A percentile compares a stretch with the other conserved stretches of the same genome.
These are phyloP conservation scores for Chenopodium album DNA, from an alignment of 148 eudicot genomes.

Conservation along the genomic window DNA sequence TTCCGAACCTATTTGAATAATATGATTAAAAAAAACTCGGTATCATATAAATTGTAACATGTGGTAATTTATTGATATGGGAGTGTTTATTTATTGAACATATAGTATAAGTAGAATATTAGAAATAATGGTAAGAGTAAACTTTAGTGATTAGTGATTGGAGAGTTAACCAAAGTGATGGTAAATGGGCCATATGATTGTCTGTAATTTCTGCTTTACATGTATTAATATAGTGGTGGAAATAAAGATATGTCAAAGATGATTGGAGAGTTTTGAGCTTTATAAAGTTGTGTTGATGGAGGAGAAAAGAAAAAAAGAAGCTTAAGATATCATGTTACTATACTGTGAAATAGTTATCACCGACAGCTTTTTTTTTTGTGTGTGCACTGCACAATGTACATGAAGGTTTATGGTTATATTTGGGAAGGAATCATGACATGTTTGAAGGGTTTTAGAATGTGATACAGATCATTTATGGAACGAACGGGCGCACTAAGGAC, in stretches of 20 bases:
- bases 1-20: too few species aligned
- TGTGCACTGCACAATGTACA: neutral
- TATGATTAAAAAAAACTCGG: too few species aligned
- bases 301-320: neutral
- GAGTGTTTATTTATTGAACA: too few species aligned
- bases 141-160: neutral
- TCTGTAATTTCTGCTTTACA: conserved; percentile 20
- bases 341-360: conserved; percentile 14
- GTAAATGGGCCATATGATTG: conserved; percentile 18
- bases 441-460: neutral
- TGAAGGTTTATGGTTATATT: neutral
- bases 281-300: neutral
- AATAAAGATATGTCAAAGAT: neutral
- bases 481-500: too few species aligned
- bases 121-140: neutral
- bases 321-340: conserved; percentile 11
- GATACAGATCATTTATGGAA: too few species aligned
- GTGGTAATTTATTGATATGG: too few species aligned
- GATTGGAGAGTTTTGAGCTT: conserved; percentile 14
- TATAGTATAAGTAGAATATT: too few species aligned
- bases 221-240: neutral
- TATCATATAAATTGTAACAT: too few species aligned
- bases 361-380: conserved; percentile 20
- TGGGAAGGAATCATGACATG: neutral
- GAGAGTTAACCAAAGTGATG: neutral